Percentiles rank a stretch among this genome's conserved stretches.
Evolutionary conservation across 768 basidiomycete species (phyloP).

Genomic region (Amanita phalloides): DNA sequence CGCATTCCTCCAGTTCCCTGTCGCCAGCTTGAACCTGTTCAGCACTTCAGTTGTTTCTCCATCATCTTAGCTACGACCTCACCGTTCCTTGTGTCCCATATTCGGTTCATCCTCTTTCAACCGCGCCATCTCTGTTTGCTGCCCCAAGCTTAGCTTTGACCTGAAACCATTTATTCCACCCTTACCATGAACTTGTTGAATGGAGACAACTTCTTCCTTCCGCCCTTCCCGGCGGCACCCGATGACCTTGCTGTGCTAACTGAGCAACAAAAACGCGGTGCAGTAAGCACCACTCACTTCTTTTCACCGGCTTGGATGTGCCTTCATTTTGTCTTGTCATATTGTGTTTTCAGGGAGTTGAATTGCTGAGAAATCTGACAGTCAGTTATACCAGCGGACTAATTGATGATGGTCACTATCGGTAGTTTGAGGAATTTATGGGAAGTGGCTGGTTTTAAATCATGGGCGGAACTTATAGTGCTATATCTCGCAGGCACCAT

Average conservation of each 20-base stretch:
- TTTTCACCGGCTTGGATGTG: conserved; percentile 37
- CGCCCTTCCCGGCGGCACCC: conserved; percentile 18
- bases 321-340: conserved; percentile 7
- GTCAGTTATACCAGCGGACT: background rate
- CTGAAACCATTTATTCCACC: background rate
- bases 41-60: background rate
- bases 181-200: conserved; percentile 69
- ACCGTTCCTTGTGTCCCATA: conserved; percentile 68
- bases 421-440: conserved; percentile 24
- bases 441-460: conserved; percentile 31
- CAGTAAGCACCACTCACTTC: conserved; percentile 29
- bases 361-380: background rate
- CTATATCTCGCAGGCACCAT: conserved; percentile 23
- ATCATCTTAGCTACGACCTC: conserved; percentile 10
- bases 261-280: background rate
- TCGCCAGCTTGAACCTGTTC: conserved; percentile 59
- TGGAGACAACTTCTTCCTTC: conserved; percentile 54
- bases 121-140: conserved; percentile 72
- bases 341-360: background rate
- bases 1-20: conserved; percentile 68
- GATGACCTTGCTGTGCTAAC: conserved; percentile 36
- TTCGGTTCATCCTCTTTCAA: conserved; percentile 69
- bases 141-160: background rate
- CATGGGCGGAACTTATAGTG: conserved; percentile 54
- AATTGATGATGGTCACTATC: background rate